These are phyloP conservation scores for Brassica balearica DNA, from an alignment of 441 rosid species.

Conservation along the genomic window DNA sequence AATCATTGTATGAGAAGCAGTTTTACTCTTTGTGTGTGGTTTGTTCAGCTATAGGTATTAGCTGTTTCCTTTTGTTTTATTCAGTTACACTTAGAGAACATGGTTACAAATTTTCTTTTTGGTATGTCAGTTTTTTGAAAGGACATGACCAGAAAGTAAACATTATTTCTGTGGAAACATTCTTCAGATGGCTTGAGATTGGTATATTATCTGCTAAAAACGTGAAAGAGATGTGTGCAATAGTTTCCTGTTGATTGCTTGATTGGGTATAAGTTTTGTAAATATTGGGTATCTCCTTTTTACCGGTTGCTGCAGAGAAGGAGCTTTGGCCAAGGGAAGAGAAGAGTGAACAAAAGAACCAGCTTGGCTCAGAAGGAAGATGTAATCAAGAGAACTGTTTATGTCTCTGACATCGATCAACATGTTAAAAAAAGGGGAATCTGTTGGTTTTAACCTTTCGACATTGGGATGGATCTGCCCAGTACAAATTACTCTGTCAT, in stretches of 20 bases:
- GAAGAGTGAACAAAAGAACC: slow-evolving; percentile 76
- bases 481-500: too few species aligned
- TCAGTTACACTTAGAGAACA: neutral
- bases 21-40: slow-evolving; percentile 10
- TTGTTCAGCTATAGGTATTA: neutral
- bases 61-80: slow-evolving; percentile 20
- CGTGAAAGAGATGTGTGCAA: neutral
- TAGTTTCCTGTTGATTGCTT: neutral
- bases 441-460: too few species aligned
- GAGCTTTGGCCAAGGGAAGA: slow-evolving; percentile 62
- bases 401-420: slow-evolving; percentile 90
- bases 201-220: neutral
- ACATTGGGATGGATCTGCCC: too few species aligned
- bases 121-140: neutral
- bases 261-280: neutral
- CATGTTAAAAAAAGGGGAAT: slow-evolving; percentile 51
- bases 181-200: neutral
- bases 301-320: slow-evolving; percentile 57
- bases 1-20: slow-evolving; percentile 17
- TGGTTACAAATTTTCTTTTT: neutral
- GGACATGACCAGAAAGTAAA: neutral
- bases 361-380: slow-evolving; percentile 73
- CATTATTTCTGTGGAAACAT: slow-evolving; percentile 7
- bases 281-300: slow-evolving; percentile 13
- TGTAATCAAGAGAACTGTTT: slow-evolving; percentile 71